Percentiles rank a stretch among this genome's conserved stretches.
Conservation (phyloP, 2,329 filamentous ascomycete species). For the Aspergillus brasiliensis region DNA sequence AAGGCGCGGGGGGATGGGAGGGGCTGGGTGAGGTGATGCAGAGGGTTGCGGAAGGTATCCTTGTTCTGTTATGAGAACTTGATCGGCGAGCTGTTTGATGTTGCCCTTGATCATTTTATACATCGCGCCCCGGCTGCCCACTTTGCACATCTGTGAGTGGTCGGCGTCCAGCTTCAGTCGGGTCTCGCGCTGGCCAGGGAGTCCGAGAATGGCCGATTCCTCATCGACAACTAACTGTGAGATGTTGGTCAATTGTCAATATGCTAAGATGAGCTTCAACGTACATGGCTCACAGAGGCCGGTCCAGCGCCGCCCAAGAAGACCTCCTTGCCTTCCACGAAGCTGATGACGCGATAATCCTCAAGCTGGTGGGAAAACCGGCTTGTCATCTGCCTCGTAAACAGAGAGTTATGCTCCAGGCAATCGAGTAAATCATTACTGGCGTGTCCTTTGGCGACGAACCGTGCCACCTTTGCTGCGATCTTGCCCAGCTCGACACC, state of each 20-base stretch:
- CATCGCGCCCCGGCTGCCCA: constrained; percentile 31
- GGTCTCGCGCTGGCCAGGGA: constrained; percentile 37
- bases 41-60: constrained; percentile 31
- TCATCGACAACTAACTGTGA: constrained; percentile 38
- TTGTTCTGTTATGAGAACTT: constrained; percentile 32
- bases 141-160: constrained; percentile 41
- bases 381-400: constrained; percentile 35
- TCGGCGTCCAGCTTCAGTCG: constrained; percentile 39
- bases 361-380: constrained; percentile 38
- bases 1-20: constrained; percentile 31
- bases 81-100: constrained; percentile 36
- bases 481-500: constrained; percentile 37
- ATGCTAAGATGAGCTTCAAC: background rate
- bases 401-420: constrained; percentile 34
- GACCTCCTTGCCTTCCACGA: constrained; percentile 37
- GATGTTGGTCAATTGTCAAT: constrained; percentile 5
- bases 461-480: constrained; percentile 35
- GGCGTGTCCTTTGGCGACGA: constrained; percentile 34
- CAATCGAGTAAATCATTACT: constrained; percentile 34
- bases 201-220: constrained; percentile 37
- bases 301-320: constrained; percentile 31
- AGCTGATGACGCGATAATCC: constrained; percentile 38
- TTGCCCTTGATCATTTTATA: constrained; percentile 36
- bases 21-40: constrained; percentile 17
- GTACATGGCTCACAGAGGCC: constrained; percentile 35